phyloP scores from a whole-genome alignment of 192 early-diverging fungal species.

The Coemansia sp. region DNA sequence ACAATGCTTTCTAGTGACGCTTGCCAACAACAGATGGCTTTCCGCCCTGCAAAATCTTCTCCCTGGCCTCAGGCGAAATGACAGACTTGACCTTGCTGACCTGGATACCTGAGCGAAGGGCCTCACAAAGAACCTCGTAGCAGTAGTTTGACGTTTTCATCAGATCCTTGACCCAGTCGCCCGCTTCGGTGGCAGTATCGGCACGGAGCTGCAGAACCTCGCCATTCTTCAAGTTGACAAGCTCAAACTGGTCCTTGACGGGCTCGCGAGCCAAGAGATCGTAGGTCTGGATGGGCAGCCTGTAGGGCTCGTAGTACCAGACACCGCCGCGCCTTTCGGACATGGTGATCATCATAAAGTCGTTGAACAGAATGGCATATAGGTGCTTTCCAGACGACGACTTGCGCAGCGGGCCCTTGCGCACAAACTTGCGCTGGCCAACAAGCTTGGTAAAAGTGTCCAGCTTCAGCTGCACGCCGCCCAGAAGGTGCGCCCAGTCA shows the following conservation, averaged over 20 bases:
- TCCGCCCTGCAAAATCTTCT: slow-evolving; percentile 42
- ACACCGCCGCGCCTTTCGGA: slow-evolving; percentile 44
- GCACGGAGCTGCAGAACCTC: slow-evolving; percentile 53
- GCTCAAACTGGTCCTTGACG: slow-evolving; percentile 52
- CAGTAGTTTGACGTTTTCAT: slow-evolving; percentile 51
- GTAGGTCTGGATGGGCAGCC: slow-evolving; percentile 52
- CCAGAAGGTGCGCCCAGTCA: slow-evolving; percentile 50
- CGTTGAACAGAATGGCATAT: slow-evolving; percentile 54
- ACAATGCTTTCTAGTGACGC: slow-evolving; percentile 19
- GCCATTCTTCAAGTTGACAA: slow-evolving; percentile 49
- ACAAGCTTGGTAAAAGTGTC: slow-evolving; percentile 52
- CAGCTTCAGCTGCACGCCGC: slow-evolving; percentile 52
- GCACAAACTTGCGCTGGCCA: slow-evolving; percentile 53
- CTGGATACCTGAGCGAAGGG: slow-evolving; percentile 49
- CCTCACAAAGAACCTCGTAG: slow-evolving; percentile 52
- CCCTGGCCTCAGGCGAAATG: slow-evolving; percentile 44
- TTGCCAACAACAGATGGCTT: slow-evolving; percentile 42
- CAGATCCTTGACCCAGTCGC: slow-evolving; percentile 49
- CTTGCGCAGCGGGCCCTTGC: slow-evolving; percentile 53
- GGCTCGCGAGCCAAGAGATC: slow-evolving; percentile 51
- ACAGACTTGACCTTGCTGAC: slow-evolving; percentile 56
- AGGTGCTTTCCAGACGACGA: slow-evolving; percentile 50
- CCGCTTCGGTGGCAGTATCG: slow-evolving; percentile 36
- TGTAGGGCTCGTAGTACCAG: slow-evolving; percentile 53
- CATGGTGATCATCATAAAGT: slow-evolving; percentile 57